Evolutionary conservation across 352 stramenopile species (phyloP), one percentile per base, ranked within the genome.

Genomic region (Aphanomyces cochlioides): DNA sequence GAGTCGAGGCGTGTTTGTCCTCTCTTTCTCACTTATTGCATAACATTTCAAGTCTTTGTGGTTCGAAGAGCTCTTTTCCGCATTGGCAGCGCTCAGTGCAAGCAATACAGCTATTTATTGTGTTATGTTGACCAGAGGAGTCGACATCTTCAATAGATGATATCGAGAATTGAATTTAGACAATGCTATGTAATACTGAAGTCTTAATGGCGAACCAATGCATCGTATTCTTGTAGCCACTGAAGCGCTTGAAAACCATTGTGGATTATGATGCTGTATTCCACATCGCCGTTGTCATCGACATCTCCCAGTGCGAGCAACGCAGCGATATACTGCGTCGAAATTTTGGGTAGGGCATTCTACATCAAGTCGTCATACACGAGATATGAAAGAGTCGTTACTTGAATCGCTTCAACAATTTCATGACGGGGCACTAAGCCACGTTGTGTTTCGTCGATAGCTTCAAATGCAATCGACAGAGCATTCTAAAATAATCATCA

Each of bases 151-250:
- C n/a, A n/a, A n/a, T n/a, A n/a, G n/a, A n/a, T n/a, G n/a, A n/a
- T n/a, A n/a, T n/a, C n/a, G n/a, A n/a, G n/a, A n/a, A n/a, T n/a
- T 28, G 28, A 28, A 28, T 28, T 28, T 28, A 28, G 28, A 28
- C 28, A 28, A 28, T 28, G 28, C 2, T 28, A 28, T 28, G 28
- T 28, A 28, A 53, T 19, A 53, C 45, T 15, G 45, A 53, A 15
- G n/a, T 58, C 7, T 41, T 61, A 61, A 40, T 61, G 54, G 12
- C 43, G 39, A 7, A 19, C 28, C 7, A 67, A 34, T 10, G 43
- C 59, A 38, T 89, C 84, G 68, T 94, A 94, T 69, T 94, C 84
- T 61, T 94, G 81, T 17, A 94, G 76, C 68, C 89, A 90, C 74
- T 94, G 84, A 21, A 92, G 67, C 39, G 81, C 78, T 60, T 89